These are phyloP conservation scores for Amauroascus verrucosus DNA, from an alignment of 2,329 filamentous ascomycete genomes.

Conservation along the genomic window DNA sequence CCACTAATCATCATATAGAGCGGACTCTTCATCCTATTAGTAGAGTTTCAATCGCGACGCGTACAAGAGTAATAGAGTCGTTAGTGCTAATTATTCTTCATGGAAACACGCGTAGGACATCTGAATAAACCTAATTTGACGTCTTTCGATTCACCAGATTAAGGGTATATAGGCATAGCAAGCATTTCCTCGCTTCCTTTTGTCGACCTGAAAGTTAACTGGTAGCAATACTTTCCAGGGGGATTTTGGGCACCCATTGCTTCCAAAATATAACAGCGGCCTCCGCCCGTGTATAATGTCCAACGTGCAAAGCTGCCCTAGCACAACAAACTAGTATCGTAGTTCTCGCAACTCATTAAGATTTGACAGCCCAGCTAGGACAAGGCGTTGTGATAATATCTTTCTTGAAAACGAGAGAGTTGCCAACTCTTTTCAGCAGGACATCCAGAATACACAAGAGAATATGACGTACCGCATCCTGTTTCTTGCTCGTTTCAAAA, in stretches of 20 bases:
- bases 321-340: neutral
- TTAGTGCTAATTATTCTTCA: neutral
- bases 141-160: neutral
- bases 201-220: neutral
- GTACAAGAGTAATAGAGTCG: neutral
- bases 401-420: neutral
- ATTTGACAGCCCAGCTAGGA: neutral
- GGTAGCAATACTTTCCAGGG: neutral
- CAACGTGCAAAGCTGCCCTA: neutral
- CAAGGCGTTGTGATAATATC: neutral
- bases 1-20: neutral
- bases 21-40: neutral
- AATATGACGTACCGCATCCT: slow-evolving; percentile 10
- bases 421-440: neutral
- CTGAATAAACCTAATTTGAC: neutral
- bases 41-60: neutral
- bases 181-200: neutral
- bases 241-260: slow-evolving; percentile 6
- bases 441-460: neutral
- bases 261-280: neutral
- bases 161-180: neutral
- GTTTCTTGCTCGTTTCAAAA: neutral
- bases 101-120: neutral
- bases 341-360: neutral
- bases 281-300: neutral